Evolutionary conservation across 352 stramenopile genomes (phyloP).

Genomic region (Nothophytophthora sp.): DNA sequence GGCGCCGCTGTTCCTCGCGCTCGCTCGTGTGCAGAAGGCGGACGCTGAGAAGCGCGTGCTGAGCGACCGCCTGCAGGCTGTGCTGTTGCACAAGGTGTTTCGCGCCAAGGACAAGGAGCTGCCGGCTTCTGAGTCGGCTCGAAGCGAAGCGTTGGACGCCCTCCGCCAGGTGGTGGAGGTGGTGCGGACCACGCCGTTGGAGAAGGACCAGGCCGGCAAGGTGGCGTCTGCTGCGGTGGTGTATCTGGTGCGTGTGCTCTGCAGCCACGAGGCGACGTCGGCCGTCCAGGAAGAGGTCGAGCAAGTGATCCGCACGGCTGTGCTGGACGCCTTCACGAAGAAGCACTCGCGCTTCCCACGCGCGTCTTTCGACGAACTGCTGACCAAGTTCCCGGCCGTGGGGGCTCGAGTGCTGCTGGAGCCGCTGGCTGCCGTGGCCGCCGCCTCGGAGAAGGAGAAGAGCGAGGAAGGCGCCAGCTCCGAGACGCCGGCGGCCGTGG

Average conservation of each 20-base stretch:
- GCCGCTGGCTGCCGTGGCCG: slow-evolving; percentile 51
- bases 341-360: slow-evolving; percentile 82
- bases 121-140: slow-evolving; percentile 12
- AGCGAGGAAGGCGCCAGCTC: slow-evolving; percentile 10
- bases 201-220: slow-evolving; percentile 68
- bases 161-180: slow-evolving; percentile 42
- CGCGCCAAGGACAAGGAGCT: slow-evolving; percentile 51
- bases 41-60: slow-evolving; percentile 73
- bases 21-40: slow-evolving; percentile 50
- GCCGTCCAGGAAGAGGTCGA: slow-evolving; percentile 27
- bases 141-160: slow-evolving; percentile 28
- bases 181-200: slow-evolving; percentile 47
- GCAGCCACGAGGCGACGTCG: slow-evolving; percentile 13
- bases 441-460: slow-evolving; percentile 32
- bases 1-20: slow-evolving; percentile 61
- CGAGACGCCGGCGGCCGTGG: slow-evolving; percentile 29
- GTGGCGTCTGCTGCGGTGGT: slow-evolving; percentile 58
- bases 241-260: slow-evolving; percentile 62
- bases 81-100: slow-evolving; percentile 73
- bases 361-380: slow-evolving; percentile 67
- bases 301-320: slow-evolving; percentile 28
- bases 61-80: slow-evolving; percentile 67
- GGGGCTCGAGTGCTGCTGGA: slow-evolving; percentile 58
- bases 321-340: slow-evolving; percentile 75
- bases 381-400: slow-evolving; percentile 50